These are phyloP conservation scores for Parafenestella ontariensis DNA, from an alignment of 2,329 filamentous ascomycete genomes.

Conservation along the genomic window DNA sequence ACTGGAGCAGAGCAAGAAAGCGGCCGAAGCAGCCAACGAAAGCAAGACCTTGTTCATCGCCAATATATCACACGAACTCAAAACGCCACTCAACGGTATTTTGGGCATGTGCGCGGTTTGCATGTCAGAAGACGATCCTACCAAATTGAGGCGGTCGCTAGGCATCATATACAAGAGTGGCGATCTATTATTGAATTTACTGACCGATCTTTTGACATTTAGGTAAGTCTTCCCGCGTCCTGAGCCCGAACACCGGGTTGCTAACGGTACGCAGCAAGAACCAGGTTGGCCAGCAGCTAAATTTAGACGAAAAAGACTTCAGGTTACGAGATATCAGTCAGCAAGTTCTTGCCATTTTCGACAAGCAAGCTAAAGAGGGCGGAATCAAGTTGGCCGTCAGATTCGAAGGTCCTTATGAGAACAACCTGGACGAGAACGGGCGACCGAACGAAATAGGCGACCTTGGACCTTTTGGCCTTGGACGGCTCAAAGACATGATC, in stretches of 20 bases:
- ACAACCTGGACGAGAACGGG: constrained; percentile 47
- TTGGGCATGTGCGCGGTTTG: constrained; percentile 92
- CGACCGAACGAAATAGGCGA: constrained; percentile 58
- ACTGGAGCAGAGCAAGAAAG: constrained; percentile 87
- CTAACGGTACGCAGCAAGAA: constrained; percentile 71
- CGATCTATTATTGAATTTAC: constrained; percentile 81
- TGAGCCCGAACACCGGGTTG: background rate
- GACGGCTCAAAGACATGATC: constrained; percentile 81
- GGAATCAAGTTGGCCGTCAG: constrained; percentile 75
- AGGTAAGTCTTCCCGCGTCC: constrained; percentile 21
- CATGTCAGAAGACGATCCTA: constrained; percentile 86
- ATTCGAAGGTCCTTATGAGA: constrained; percentile 65
- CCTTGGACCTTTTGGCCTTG: constrained; percentile 69
- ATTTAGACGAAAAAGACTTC: constrained; percentile 85
- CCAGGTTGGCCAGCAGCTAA: constrained; percentile 85
- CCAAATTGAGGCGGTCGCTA: constrained; percentile 80
- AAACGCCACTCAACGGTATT: constrained; percentile 94
- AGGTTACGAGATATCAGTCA: constrained; percentile 81
- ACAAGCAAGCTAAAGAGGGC: constrained; percentile 84
- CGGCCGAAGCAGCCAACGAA: constrained; percentile 92
- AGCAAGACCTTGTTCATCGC: constrained; percentile 98
- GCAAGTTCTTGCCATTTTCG: constrained; percentile 85
- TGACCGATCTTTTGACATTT: constrained; percentile 90
- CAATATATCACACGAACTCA: constrained; percentile 86
- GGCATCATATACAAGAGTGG: constrained; percentile 89